phyloP scores from a whole-genome alignment of 192 early-diverging fungal genomes.

The Backusella mclennaniae region DNA sequence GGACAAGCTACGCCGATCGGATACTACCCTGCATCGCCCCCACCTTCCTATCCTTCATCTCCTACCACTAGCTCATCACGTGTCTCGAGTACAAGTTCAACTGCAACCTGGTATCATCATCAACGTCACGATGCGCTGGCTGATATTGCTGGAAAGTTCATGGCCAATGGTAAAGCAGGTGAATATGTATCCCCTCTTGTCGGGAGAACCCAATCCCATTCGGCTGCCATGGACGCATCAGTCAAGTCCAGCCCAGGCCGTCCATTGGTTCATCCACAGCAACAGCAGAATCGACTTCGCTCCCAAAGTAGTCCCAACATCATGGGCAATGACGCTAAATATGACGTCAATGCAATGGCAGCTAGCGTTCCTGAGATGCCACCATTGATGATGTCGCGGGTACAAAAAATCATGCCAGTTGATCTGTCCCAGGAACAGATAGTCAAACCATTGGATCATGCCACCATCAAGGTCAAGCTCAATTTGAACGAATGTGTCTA shows the following conservation, averaged over 20 bases:
- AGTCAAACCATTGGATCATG: neutral
- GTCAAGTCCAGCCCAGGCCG: neutral
- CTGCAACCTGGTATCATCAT: constrained; percentile 34
- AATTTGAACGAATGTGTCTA: constrained; percentile 88
- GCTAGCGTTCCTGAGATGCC: neutral
- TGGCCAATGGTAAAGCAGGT: constrained; percentile 23
- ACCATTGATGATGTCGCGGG: neutral
- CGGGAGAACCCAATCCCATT: constrained; percentile 15
- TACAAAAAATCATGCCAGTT: neutral
- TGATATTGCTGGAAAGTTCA: constrained; percentile 26
- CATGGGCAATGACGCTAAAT: constrained; percentile 24
- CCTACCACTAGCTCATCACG: constrained; percentile 40
- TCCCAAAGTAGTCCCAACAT: constrained; percentile 59
- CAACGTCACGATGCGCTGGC: constrained; percentile 23
- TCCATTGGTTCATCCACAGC: neutral
- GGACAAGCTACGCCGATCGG: neutral
- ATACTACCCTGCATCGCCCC: constrained; percentile 49
- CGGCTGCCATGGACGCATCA: neutral
- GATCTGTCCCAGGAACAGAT: constrained; percentile 2
- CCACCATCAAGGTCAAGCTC: constrained; percentile 77
- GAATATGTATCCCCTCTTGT: neutral
- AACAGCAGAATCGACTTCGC: constrained; percentile 40
- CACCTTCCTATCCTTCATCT: constrained; percentile 39
- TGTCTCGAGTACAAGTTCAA: constrained; percentile 15
- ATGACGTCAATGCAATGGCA: neutral